A percentile compares a stretch with the other conserved stretches of the same genome.
Conservation (phyloP, 441 rosid species). For the Caryocar brasiliense region DNA sequence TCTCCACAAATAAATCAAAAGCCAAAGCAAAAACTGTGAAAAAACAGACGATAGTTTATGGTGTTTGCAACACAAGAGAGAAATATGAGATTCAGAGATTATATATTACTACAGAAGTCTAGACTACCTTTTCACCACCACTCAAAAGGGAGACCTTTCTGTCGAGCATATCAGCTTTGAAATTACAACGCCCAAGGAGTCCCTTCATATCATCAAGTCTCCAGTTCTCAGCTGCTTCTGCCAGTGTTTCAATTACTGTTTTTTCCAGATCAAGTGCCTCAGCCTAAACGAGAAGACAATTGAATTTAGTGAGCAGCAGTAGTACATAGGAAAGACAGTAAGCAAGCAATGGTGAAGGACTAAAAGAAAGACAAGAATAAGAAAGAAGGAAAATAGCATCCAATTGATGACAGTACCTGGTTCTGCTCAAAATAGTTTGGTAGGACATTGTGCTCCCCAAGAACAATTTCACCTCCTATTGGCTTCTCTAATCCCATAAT, state of each 20-base stretch:
- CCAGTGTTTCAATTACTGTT: conserved; percentile 78
- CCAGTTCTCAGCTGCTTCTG: conserved; percentile 90
- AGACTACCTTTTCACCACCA: conserved; percentile 87
- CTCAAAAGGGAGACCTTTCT: conserved; percentile 82
- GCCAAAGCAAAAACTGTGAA: neutral
- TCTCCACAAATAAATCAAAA: too few relatives aligned
- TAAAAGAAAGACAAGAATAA: neutral
- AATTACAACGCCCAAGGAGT: conserved; percentile 92
- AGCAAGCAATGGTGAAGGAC: neutral
- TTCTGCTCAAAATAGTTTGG: conserved; percentile 98
- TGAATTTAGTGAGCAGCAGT: conserved; percentile 11
- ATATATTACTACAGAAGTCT: neutral
- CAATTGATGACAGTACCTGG: conserved; percentile 43
- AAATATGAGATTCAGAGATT: neutral
- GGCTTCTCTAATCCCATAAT: conserved; percentile 80
- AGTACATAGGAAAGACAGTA: neutral
- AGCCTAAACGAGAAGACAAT: conserved; percentile 36
- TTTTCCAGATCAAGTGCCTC: conserved; percentile 91
- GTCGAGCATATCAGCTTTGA: conserved; percentile 93
- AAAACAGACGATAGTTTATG: neutral
- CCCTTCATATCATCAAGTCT: conserved; percentile 87
- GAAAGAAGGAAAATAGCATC: neutral
- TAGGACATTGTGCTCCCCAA: conserved; percentile 85
- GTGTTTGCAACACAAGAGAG: neutral
- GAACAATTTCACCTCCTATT: conserved; percentile 52